Base-by-base conservation (phyloP, 225 moss, liverwort and hornwort genomes). In the Physcomitrium patens region DNA sequence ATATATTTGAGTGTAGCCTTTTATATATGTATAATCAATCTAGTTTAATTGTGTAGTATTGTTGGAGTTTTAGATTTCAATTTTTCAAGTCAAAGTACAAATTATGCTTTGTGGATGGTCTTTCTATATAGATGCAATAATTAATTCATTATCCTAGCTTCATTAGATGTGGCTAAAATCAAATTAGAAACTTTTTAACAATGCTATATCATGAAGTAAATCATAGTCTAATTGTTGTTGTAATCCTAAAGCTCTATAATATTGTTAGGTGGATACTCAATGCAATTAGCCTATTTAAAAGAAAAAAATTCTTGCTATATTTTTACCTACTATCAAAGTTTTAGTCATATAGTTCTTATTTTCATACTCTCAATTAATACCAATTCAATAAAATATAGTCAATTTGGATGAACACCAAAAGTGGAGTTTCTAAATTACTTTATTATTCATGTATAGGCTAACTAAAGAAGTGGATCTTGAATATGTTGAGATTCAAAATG, bases 131-230 rank as follows among this genome's bases (percentile, higher is more conserved):
- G 68, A 75, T 87, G 73, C 96, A 97, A 78, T 87, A 91, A 44
- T 81, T 97, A 41, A 79, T 97, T 85, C 96, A 97, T 74, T 97
- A 94, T 80, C 96, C 96, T 63, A 96, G 93, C 65, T 89, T 96
- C 68, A 93, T 96, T 70, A 90, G 93, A 91, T 90, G 59, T 9
- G 44, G 60, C 58, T 53, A 55, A 24, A 65, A 44, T 13, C 27
- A 64, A 26, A 63, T n/a, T 51, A 59, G n/a, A 19, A 62, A 31
- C 7, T 20, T 48, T 55, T 16, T 48, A 50, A 26, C 54, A 9
- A 24, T 64, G 15, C 24, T 63, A 18, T 41, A 26, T 18, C 48
- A 49, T 44, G 13, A 11, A 44, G 47, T 31, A 44, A 57, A 43
- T 57, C 51, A 52, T 22, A 7, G 9, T 54, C 12, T 15, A 28